These are phyloP conservation scores for Paracoccidioides brasiliensis DNA, from an alignment of 2,329 filamentous ascomycete genomes.

Conservation along the genomic window DNA sequence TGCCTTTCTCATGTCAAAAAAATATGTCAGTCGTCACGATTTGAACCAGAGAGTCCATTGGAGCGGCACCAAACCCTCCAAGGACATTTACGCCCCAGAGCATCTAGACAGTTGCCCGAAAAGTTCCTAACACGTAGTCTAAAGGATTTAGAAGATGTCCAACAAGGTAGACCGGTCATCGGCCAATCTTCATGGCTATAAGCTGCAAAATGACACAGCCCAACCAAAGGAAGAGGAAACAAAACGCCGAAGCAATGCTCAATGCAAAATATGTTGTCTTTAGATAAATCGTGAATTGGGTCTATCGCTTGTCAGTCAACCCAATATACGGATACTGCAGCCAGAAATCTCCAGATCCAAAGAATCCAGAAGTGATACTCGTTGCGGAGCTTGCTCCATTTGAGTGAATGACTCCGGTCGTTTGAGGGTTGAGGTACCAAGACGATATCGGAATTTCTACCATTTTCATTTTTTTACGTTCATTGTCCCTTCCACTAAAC, in stretches of 20 bases:
- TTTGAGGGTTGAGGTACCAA: constrained; percentile 28
- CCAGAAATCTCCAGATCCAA: constrained; percentile 12
- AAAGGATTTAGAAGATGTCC: constrained; percentile 6
- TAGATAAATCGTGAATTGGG: constrained; percentile 8
- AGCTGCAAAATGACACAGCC: constrained; percentile 9
- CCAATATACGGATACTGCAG: constrained; percentile 10
- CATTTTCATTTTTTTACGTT: constrained; percentile 9
- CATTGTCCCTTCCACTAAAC: constrained; percentile 10
- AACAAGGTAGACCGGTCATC: constrained; percentile 9
- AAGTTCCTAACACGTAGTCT: constrained; percentile 8
- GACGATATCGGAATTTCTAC: constrained; percentile 13
- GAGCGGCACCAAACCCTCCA: constrained; percentile 29
- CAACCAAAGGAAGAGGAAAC: constrained; percentile 9
- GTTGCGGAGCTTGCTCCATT: constrained; percentile 19
- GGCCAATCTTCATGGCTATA: constrained; percentile 12
- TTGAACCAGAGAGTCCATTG: constrained; percentile 38
- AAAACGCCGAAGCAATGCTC: constrained; percentile 8
- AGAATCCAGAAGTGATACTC: constrained; percentile 12
- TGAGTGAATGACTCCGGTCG: constrained; percentile 28
- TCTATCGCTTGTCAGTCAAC: constrained; percentile 4
- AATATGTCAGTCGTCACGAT: constrained; percentile 35
- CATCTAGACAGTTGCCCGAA: constrained; percentile 6
- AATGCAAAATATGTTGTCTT: constrained; percentile 6
- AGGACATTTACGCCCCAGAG: constrained; percentile 6
- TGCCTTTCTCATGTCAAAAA: constrained; percentile 34